phyloP scores from a whole-genome alignment of 139 green algal species.

The Nannochloris sp. region DNA sequence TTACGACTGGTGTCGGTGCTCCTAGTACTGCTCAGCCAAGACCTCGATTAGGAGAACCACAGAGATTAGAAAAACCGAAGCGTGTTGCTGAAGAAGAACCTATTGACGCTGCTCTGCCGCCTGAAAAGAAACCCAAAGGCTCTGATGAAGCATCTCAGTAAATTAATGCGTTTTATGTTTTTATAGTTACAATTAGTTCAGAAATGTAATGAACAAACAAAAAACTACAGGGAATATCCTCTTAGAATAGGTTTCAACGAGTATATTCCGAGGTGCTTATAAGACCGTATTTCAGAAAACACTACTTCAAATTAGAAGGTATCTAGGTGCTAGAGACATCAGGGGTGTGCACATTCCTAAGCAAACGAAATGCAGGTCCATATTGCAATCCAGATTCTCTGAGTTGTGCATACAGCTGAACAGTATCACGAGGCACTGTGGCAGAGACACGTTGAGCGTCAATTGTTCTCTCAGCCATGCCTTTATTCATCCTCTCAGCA shows the following conservation, averaged over 20 bases:
- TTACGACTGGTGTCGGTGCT: neutral
- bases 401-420: constrained; percentile 71
- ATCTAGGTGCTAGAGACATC: constrained; percentile 29
- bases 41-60: neutral
- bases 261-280: neutral
- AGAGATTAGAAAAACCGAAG: constrained; percentile 11
- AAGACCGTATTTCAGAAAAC: neutral
- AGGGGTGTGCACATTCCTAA: constrained; percentile 83
- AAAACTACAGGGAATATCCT: no score
- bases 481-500: constrained; percentile 19
- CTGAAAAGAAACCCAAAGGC: constrained; percentile 4
- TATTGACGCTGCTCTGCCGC: constrained; percentile 2
- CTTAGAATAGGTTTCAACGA: neutral
- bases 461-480: constrained; percentile 70
- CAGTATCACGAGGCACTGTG: constrained; percentile 54
- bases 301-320: neutral
- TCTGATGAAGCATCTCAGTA: neutral
- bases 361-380: constrained; percentile 78
- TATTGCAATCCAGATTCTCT: constrained; percentile 77
- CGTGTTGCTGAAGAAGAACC: neutral
- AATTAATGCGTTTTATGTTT: neutral
- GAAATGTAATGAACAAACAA: neutral
- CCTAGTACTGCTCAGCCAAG: neutral
- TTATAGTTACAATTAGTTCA: neutral
- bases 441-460: constrained; percentile 76